phyloP scores from a whole-genome alignment of 2,329 filamentous ascomycete species.

The Colletotrichum sp. region DNA sequence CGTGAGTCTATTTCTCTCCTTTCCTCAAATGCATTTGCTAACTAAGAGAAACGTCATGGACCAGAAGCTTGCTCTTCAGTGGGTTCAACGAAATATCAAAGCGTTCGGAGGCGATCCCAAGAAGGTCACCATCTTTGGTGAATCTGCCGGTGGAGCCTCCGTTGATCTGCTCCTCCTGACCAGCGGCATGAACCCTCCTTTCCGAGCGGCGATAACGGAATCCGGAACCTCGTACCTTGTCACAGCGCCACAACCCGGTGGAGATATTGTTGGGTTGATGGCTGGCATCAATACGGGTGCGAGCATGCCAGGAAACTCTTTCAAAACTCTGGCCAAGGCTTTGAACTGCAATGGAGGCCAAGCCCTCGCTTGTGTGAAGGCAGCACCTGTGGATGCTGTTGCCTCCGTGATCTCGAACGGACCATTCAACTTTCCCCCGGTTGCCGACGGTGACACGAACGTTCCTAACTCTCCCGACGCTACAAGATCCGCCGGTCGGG shows the following conservation, averaged over 20 bases:
- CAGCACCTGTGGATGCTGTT: neutral
- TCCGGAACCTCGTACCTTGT: neutral
- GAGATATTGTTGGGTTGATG: neutral
- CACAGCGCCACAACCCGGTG: neutral
- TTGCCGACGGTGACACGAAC: neutral
- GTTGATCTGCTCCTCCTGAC: neutral
- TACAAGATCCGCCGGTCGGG: neutral
- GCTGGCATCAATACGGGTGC: neutral
- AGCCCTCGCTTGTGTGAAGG: neutral
- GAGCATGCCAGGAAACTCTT: neutral
- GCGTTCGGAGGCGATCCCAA: slow-evolving; percentile 34
- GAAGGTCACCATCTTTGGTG: slow-evolving; percentile 21
- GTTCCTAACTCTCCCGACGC: neutral
- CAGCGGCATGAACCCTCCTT: neutral
- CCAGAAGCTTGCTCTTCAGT: slow-evolving; percentile 37
- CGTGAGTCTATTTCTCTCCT: neutral
- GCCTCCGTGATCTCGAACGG: neutral
- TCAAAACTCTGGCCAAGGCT: neutral
- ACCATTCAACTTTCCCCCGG: neutral
- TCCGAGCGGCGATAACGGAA: neutral
- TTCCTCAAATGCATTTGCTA: neutral
- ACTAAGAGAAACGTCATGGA: slow-evolving; percentile 14
- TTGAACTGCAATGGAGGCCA: neutral
- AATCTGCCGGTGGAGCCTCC: neutral
- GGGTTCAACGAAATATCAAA: slow-evolving; percentile 36